Conservation (phyloP, 2,329 filamentous ascomycete genomes). For the Penicillium olsonii region DNA sequence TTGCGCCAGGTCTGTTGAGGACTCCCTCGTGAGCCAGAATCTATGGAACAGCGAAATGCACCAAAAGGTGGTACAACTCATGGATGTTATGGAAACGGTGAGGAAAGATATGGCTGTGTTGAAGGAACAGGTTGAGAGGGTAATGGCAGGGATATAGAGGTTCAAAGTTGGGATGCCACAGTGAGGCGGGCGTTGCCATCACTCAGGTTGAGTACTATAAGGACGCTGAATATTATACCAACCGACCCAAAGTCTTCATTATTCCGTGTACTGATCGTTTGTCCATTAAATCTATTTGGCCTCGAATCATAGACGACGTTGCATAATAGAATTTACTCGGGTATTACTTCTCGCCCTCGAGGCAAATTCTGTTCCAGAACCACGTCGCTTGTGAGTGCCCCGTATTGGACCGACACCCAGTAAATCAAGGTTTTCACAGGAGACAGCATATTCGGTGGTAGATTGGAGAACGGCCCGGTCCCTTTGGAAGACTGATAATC, state of each 20-base stretch:
- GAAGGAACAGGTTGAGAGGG: neutral
- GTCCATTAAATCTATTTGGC: neutral
- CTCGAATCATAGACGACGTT: neutral
- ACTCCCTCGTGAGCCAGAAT: neutral
- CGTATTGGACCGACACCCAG: no score
- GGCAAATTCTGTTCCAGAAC: neutral
- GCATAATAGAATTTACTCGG: neutral
- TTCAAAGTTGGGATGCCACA: neutral
- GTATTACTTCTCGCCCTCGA: neutral
- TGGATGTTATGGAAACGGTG: neutral
- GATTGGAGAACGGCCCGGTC: neutral
- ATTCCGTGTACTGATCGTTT: neutral
- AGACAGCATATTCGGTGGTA: neutral
- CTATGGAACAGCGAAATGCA: neutral
- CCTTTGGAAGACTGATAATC: neutral
- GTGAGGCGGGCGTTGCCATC: neutral
- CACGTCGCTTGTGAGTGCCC: neutral
- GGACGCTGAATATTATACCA: neutral
- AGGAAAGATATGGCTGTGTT: neutral
- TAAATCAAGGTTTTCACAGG: neutral
- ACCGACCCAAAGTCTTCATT: neutral
- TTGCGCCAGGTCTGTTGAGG: neutral
- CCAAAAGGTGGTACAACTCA: neutral
- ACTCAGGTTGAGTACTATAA: neutral
- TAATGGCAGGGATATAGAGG: neutral